Evolutionary conservation across 257 asterid genomes (phyloP).

Genomic region (Henckelia pumila): DNA sequence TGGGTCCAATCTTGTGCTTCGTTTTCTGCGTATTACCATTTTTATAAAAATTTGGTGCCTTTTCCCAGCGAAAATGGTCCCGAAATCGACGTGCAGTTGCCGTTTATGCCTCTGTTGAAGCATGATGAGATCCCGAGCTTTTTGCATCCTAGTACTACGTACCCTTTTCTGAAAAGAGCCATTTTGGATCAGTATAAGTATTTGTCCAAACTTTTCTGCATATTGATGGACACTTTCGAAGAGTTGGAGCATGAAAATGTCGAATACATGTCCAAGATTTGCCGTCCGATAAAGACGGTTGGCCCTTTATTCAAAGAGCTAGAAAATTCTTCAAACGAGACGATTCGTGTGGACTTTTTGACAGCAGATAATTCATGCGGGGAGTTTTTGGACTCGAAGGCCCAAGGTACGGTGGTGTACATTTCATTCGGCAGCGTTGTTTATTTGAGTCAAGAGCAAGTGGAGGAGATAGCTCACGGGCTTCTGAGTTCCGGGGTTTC

Average conservation of each 20-base stretch:
- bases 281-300: constrained; percentile 48
- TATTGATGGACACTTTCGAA: constrained; percentile 64
- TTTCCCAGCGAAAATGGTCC: constrained; percentile 57
- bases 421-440: constrained; percentile 77
- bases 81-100: constrained; percentile 47
- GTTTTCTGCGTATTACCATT: constrained; percentile 62
- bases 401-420: constrained; percentile 58
- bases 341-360: constrained; percentile 42
- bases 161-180: constrained; percentile 32
- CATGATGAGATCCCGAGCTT: constrained; percentile 63
- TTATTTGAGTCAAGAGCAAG: constrained; percentile 53
- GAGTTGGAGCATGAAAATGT: constrained; percentile 51
- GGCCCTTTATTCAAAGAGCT: constrained; percentile 64
- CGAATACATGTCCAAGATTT: constrained; percentile 39
- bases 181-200: constrained; percentile 58
- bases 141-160: constrained; percentile 46
- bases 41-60: constrained; percentile 26
- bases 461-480: constrained; percentile 66
- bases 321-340: not conserved
- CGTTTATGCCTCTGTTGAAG: constrained; percentile 53
- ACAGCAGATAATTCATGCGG: constrained; percentile 45
- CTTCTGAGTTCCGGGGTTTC: constrained; percentile 42
- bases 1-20: constrained; percentile 82
- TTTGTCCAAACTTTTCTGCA: constrained; percentile 41
- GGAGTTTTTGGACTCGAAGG: constrained; percentile 57